A percentile compares a stretch with the other conserved stretches of the same genome.
phyloP scores from a whole-genome alignment of 352 stramenopile species.

The Pythium aristosporum region DNA sequence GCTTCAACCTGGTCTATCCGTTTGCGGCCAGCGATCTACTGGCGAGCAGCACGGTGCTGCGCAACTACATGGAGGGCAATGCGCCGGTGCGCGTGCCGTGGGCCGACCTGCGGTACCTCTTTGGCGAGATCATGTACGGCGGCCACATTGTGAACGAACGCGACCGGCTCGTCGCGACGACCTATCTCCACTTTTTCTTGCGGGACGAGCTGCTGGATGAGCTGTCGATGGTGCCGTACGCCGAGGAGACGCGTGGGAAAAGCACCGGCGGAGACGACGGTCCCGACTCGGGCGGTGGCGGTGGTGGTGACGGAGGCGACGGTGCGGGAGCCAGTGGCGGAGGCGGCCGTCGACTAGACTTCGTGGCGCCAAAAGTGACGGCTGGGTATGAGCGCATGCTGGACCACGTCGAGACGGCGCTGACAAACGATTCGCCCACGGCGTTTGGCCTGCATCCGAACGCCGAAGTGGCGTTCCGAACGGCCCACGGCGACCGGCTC shows the following conservation, averaged over 20 bases:
- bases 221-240: conserved; percentile 86
- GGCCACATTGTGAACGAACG: conserved; percentile 87
- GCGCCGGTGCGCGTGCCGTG: conserved; percentile 85
- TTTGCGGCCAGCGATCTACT: conserved; percentile 88
- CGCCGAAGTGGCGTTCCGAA: conserved; percentile 91
- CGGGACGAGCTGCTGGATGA: conserved; percentile 90
- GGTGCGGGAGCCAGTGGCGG: conserved; percentile 4
- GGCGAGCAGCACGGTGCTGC: conserved; percentile 77
- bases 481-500: conserved; percentile 73
- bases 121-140: conserved; percentile 90
- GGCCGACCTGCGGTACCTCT: conserved; percentile 87
- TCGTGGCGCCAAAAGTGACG: conserved; percentile 70
- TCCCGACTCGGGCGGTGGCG: conserved; percentile 13
- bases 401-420: conserved; percentile 84
- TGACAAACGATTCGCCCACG: conserved; percentile 81
- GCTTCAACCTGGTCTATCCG: conserved; percentile 91
- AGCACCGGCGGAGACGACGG: conserved; percentile 26
- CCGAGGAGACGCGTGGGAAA: conserved; percentile 43
- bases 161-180: conserved; percentile 75
- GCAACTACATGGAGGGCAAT: conserved; percentile 92
- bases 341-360: conserved; percentile 46
- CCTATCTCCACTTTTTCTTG: conserved; percentile 88
- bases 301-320: conserved; percentile 6
- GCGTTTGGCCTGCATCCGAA: conserved; percentile 93
- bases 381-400: conserved; percentile 79